Conservation (phyloP, 768 basidiomycete genomes). For the Kondoa malvinella region DNA sequence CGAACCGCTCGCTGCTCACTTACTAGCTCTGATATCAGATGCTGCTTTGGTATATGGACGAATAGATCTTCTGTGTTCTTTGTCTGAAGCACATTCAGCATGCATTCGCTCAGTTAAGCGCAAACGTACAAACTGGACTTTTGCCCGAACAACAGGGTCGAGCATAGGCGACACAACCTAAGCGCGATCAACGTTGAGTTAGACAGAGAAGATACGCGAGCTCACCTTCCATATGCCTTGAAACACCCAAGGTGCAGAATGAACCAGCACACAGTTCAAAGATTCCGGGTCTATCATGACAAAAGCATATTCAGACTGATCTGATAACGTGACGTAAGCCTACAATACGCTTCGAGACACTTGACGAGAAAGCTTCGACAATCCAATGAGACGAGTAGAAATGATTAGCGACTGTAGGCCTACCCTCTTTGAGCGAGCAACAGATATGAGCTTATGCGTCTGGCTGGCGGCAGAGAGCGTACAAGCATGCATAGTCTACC, state of each 20-base stretch:
- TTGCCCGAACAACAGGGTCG: slow-evolving; percentile 25
- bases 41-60: slow-evolving; percentile 3
- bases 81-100: not conserved
- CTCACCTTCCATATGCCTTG: slow-evolving; percentile 18
- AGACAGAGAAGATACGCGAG: slow-evolving; percentile 2
- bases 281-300: not conserved
- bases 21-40: not conserved
- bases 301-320: not conserved
- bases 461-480: not conserved
- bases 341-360: slow-evolving; percentile 6
- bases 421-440: too few relatives aligned
- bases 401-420: too few relatives aligned
- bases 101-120: not conserved
- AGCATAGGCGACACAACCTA: slow-evolving; percentile 21
- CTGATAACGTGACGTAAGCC: not conserved
- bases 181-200: slow-evolving; percentile 18
- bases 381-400: too few relatives aligned
- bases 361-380: slow-evolving; percentile 5
- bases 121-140: slow-evolving; percentile 17
- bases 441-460: too few relatives aligned
- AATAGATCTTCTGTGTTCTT: slow-evolving; percentile 5
- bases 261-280: slow-evolving; percentile 8
- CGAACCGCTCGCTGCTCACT: not conserved
- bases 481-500: too few relatives aligned
- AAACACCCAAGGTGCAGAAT: slow-evolving; percentile 20